Base-by-base conservation (phyloP, 768 basidiomycete genomes). In the Pisolithus marmoratus region DNA sequence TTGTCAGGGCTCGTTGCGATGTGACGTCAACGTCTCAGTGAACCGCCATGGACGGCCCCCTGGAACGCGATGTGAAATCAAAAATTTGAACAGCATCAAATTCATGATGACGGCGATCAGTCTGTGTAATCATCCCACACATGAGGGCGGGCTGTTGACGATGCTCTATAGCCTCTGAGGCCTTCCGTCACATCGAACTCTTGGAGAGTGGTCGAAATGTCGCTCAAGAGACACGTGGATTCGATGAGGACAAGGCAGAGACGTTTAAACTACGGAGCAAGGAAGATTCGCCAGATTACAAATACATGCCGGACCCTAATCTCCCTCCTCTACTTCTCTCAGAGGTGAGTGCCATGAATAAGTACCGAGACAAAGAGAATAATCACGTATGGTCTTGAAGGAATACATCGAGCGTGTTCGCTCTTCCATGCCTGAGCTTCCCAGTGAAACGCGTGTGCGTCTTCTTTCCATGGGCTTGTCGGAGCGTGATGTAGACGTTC, bases 241-340 rank as follows among this genome's bases (percentile, higher is more conserved):
- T 94, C 60, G 83, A 97, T 65, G 90, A 94, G 60, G 71, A 83
- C 52, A 82, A 76, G 3, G 85, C 85, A 29, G 79, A 87, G 63
- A 98, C 96, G 1, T 94, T 83, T 69, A 78, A 74, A 29, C 69
- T 98, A 38, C 78, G 96, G 38, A 84, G 82, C 43, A 98, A 99
- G 69, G 96, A 96, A 60, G 89, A 94, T 58, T 87, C 93, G 0
- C 92, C 90, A 1, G 96, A 99, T 66, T 99, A 98, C 66, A 81
- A 90, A 17, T 98, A 97, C 71, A 95, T 99, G 91, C 96, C 96
- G 0, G 96, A 99, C 65, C 85, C 92, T 0, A 97, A 98, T 65
- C 70, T 98, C 1, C 92, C 93, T 1, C 79, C 84, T 0, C 70
- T 97, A 5, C 62, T 81, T 29, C 61, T 89, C 7, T 76, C 76